Conservation (phyloP, 345 rosid genomes). For the Aquilaria malaccensis region DNA sequence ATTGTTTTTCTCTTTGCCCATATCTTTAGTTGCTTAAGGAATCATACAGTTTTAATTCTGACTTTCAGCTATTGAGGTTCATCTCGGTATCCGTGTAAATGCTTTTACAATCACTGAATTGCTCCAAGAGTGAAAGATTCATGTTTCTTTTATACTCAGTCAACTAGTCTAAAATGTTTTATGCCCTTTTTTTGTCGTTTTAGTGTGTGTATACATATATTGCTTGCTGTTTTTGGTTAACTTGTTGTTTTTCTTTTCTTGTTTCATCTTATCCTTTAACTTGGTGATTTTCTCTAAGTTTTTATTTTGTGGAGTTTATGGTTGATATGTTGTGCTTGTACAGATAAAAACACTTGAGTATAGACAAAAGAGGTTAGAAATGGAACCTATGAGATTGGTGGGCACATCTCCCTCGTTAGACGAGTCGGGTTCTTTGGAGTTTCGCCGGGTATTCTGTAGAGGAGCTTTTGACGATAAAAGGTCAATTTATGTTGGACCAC, state of each 20-base stretch:
- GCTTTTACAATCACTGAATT: too few species aligned
- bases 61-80: too few species aligned
- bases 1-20: too few species aligned
- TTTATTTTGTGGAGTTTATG: slow-evolving; percentile 1
- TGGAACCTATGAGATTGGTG: slow-evolving; percentile 67
- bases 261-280: not conserved
- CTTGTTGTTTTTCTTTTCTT: not conserved
- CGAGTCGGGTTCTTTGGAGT: slow-evolving; percentile 51
- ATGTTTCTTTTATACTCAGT: too few species aligned
- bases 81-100: too few species aligned
- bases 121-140: too few species aligned
- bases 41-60: too few species aligned
- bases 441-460: slow-evolving; percentile 61
- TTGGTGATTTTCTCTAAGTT: not conserved
- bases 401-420: slow-evolving; percentile 34
- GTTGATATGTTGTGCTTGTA: slow-evolving; percentile 5
- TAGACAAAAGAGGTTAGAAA: slow-evolving; percentile 51
- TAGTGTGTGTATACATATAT: too few species aligned
- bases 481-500: slow-evolving; percentile 82
- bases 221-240: too few species aligned
- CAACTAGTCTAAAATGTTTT: too few species aligned
- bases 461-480: slow-evolving; percentile 66
- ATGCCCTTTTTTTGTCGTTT: too few species aligned
- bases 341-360: slow-evolving; percentile 78
- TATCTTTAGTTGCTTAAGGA: too few species aligned